Evolutionary conservation across 2,329 filamentous ascomycete species (phyloP), one percentile per base, ranked within the genome.

Genomic region (Cladosporium sp.): DNA sequence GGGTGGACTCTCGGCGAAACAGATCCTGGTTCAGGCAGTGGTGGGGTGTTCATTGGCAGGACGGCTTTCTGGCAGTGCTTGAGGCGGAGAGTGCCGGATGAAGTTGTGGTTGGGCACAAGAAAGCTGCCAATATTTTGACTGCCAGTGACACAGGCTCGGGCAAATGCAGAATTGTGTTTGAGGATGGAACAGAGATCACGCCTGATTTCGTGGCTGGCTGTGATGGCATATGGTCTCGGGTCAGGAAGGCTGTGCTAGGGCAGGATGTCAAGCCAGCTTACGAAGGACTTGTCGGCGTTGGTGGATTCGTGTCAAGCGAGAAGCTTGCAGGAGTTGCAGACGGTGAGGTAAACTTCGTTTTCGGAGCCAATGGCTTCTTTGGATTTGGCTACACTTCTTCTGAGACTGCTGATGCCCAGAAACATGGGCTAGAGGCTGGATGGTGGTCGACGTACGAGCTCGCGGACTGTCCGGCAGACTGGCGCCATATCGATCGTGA

Each of bases 361-460:
- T 79, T 80, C 58, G 78, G 79, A 1, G 70, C 74, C 0, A 79
- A 78, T 54, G 79, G 80, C 0, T 82, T 81, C 64, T 81, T 82
- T 61, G 79, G 80, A 1, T 81, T 80, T 64, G 74, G 75, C 25
- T 75, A 73, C 51, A 47, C 28, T 17, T 55, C 52, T 9, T 55
- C 52, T 15, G 28, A 47, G 3, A 25, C 17, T 19, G 69, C 40
- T 55, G 67, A 19, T 61, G 71, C 59, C 66, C 68, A 11, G 55
- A 66, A 25, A 28, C 55, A 59, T 22, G 63, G 64, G 1, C 50
- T 42, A 3, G 49, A 63, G 5, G 62, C 56, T 2, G 34, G 51
- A 2, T 62, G 60, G 47, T 60, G 60, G 59, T 61, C 59, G 5
- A 61, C 59, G 3, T 59, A 61, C 22, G 36, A 37, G 19, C 58